Evolutionary conservation across 1,284 basidiomycete species (phyloP), one percentile per base, ranked within the genome.

Genomic region (Grifola frondosa): DNA sequence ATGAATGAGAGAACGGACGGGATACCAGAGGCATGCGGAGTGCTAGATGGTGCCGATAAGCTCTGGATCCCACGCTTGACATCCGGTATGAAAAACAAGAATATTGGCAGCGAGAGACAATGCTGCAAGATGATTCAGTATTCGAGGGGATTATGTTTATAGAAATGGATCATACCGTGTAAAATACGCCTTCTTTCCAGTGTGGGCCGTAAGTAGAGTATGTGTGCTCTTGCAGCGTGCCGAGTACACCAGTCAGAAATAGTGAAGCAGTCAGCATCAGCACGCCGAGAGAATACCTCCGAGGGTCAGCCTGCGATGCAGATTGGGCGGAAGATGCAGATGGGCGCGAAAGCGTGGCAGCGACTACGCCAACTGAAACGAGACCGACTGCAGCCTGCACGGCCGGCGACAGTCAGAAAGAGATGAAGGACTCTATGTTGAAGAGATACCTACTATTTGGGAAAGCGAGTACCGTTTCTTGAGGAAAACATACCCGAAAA

Each of bases 121-220:
- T 84, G 82, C 83, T 87, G 50, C 4, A 9, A 6, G 30, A 6
- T 20, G 30, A 33, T 15, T 30, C 11, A 44, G 32, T 30, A 12
- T n/a, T 6, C 6, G 1, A 23, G 23, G 22, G 24, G 15, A 9
- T 12, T 2, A 37, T 29, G 29, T 26, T 28, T 44, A 23, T 37
- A 29, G 10, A 24, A 22, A 30, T 23, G 38, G 13, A 26, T 46
- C 69, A 41, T 57, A 86, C 84, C 26, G 81, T 86, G 56, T 94
- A 96, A 63, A 96, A 95, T 2, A 95, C 74, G 5, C 82, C 84
- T 66, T 95, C 92, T 54, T 79, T 80, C 92, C 92, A 96, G 56
- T 80, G 83, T 0, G 83, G 81, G 3, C 84, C 84, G 52, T 85
- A 84, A 40, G 67, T 74, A 32, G 66, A 70, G 59, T 90, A 96